Conservation (phyloP, 257 asterid species). For the Solanum sparsipilum region DNA sequence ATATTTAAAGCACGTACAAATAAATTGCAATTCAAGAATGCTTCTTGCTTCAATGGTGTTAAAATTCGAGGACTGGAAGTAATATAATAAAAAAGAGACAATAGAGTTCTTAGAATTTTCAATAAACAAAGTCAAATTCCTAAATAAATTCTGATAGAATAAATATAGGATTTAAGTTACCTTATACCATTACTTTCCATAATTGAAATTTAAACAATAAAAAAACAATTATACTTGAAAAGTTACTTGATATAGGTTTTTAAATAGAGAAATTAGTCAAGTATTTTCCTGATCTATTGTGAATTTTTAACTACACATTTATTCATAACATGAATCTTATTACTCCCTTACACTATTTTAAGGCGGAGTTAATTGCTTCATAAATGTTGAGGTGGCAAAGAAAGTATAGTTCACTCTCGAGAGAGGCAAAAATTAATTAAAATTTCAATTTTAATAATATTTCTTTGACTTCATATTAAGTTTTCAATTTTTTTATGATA, state of each 20-base stretch:
- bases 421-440: not conserved
- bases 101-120: not conserved
- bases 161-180: not conserved
- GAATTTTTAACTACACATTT: not conserved
- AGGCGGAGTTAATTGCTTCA: not conserved
- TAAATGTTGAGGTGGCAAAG: not conserved
- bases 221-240: too few relatives aligned
- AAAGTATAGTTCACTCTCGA: not conserved
- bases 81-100: not conserved
- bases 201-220: too few relatives aligned
- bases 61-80: not conserved
- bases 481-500: too few relatives aligned
- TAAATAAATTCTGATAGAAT: too few relatives aligned
- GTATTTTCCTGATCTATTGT: not conserved
- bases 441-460: too few relatives aligned
- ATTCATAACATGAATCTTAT: too few relatives aligned
- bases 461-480: not conserved
- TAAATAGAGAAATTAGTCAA: not conserved
- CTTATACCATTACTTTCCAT: not conserved
- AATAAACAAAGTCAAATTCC: not conserved
- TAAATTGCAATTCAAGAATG: not conserved
- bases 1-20: too few relatives aligned
- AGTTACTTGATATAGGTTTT: too few relatives aligned
- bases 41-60: not conserved
- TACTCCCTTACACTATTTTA: not conserved